Evolutionary conservation across 75 land plant species (phyloP).

Genomic region (Selaginella moellendorffii): DNA sequence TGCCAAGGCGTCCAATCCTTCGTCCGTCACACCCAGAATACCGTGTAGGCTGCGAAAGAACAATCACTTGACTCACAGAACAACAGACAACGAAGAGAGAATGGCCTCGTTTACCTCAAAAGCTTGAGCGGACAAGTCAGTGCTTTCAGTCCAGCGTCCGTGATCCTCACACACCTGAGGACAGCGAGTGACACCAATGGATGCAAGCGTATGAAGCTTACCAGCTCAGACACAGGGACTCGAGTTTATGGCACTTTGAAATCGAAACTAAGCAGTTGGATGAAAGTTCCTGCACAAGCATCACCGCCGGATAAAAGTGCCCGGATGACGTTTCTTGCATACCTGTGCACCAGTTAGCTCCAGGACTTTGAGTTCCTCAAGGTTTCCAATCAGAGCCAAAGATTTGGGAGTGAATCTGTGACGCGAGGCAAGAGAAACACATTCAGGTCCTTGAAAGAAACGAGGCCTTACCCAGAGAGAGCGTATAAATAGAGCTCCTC

Average conservation of each 20-base stretch:
- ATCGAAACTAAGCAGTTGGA: slow-evolving; percentile 61
- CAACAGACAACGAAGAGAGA: background rate
- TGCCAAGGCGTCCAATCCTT: slow-evolving; percentile 56
- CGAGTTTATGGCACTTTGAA: slow-evolving; percentile 52
- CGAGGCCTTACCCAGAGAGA: slow-evolving; percentile 38
- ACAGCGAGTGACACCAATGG: background rate
- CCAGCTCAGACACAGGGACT: slow-evolving; percentile 76
- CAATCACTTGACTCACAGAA: background rate
- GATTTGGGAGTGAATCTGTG: slow-evolving; percentile 68
- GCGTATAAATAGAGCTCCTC: slow-evolving; percentile 72
- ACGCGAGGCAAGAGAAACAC: slow-evolving; percentile 13
- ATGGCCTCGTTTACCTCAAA: background rate
- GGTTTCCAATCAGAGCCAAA: slow-evolving; percentile 32
- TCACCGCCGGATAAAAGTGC: slow-evolving; percentile 1
- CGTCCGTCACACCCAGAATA: slow-evolving; percentile 74
- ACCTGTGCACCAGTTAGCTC: slow-evolving; percentile 96
- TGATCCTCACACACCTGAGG: slow-evolving; percentile 65
- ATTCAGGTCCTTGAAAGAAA: no score
- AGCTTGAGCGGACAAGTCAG: slow-evolving; percentile 46
- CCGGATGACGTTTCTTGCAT: slow-evolving; percentile 6
- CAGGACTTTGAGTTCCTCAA: slow-evolving; percentile 41
- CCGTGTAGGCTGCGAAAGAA: slow-evolving; percentile 70
- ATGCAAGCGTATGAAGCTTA: slow-evolving; percentile 16
- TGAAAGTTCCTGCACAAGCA: slow-evolving; percentile 38
- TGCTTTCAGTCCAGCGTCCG: slow-evolving; percentile 66